Evolutionary conservation across 1,284 basidiomycete genomes (phyloP), one percentile per base, ranked within the genome.

Genomic region (Trametes hirsuta): DNA sequence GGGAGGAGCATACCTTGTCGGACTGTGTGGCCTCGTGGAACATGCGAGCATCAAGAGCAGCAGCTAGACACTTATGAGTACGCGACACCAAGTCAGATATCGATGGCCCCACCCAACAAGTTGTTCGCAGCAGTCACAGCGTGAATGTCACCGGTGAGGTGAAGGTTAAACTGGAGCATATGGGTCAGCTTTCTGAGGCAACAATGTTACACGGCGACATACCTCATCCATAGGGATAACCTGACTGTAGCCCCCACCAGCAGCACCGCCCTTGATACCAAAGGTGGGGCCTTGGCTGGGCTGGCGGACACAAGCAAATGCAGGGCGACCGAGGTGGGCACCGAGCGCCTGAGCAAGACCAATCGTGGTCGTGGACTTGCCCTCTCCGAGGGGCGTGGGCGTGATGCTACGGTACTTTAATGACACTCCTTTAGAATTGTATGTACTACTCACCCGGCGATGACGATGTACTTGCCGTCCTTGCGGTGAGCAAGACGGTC

Each of bases 151-250:
- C 97, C 97, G 41, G 97, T 99, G 73, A 99, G 79, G 75, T 99
- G 97, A 58, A 97, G 77, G 75, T 97, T 97, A 76, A 97, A 97
- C 89, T 92, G 25, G 11, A 30, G 14, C 35, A 49, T 6, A 34
- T 15, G 55, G 9, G 49, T 36, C 24, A 15, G 10, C n/a, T 35
- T 18, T 2, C 35, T 22, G 14, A 18, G 48, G 4, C 22, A 46
- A 14, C 14, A 37, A 48, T 3, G 11, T 49, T 14, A 9, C 24
- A 24, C 5, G 18, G 49, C 15, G 47, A 72, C 77, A 62, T 74
- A 94, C 94, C 81, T 98, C 96, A 72, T 98, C 96, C 96, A 98
- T 98, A 53, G 96, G 96, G 77, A 98, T 98, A 70, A 99, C 94
- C 75, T 99, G 97, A 73, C 94, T 95, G 81, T 99, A 99, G 59